Conservation (phyloP, 106 monocot genomes). For the Acorus calamus region DNA sequence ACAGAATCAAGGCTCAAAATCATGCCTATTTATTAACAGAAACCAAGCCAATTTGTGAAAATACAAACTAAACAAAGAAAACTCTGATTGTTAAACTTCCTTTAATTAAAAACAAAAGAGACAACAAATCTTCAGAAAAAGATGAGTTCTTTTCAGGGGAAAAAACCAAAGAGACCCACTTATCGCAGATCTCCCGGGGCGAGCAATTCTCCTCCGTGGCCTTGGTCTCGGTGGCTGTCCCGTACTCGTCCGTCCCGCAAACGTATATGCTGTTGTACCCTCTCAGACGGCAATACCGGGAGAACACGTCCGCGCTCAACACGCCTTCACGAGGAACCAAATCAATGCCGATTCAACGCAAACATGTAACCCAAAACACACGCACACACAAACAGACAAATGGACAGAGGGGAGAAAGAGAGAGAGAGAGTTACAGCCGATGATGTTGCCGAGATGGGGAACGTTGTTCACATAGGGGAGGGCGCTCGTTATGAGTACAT, state of each 20-base stretch:
- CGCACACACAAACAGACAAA: neutral
- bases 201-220: slow-evolving; percentile 94
- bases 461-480: slow-evolving; percentile 97
- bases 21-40: too few relatives aligned
- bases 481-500: slow-evolving; percentile 90
- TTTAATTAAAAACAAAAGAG: too few relatives aligned
- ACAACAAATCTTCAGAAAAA: neutral
- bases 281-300: slow-evolving; percentile 75
- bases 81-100: too few relatives aligned
- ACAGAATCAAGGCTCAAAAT: too few relatives aligned
- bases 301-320: slow-evolving; percentile 90
- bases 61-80: too few relatives aligned
- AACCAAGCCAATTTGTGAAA: too few relatives aligned
- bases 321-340: slow-evolving; percentile 37
- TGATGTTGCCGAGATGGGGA: slow-evolving; percentile 93
- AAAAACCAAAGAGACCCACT: slow-evolving; percentile 28
- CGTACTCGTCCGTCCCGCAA: slow-evolving; percentile 94
- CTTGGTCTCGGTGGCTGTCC: slow-evolving; percentile 92
- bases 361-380: neutral
- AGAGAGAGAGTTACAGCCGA: slow-evolving; percentile 47
- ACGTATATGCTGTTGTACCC: slow-evolving; percentile 82
- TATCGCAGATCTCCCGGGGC: slow-evolving; percentile 96
- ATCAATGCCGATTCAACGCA: neutral
- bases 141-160: neutral
- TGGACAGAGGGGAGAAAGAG: neutral